These are phyloP conservation scores for Podospora didyma DNA, from an alignment of 495 filamentous ascomycete species.

Conservation along the genomic window DNA sequence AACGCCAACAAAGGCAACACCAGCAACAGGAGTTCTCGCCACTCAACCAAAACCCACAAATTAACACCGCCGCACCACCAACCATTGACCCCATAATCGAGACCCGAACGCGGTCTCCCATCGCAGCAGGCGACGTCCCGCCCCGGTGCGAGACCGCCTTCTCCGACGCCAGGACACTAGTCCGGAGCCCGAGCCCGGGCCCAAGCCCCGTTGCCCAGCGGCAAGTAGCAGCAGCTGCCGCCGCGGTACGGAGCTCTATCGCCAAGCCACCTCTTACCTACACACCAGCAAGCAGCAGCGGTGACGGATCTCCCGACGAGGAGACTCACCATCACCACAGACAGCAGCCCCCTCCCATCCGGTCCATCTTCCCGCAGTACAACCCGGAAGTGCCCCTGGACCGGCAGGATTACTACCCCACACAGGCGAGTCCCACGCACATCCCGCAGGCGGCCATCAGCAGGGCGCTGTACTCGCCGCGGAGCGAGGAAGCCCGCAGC, in stretches of 20 bases:
- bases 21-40: conserved; percentile 6
- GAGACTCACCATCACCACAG: conserved; percentile 23
- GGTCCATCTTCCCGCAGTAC: conserved; percentile 76
- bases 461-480: conserved; percentile 52
- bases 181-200: conserved; percentile 41
- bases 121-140: conserved; percentile 32
- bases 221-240: too few relatives aligned
- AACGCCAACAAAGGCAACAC: conserved; percentile 11
- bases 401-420: conserved; percentile 66
- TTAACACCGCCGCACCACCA: conserved; percentile 14
- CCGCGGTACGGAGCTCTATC: conserved; percentile 34
- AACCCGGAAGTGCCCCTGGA: conserved; percentile 65
- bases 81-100: conserved; percentile 17
- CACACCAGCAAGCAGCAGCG: conserved; percentile 14
- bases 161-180: conserved; percentile 47
- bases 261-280: conserved; percentile 40
- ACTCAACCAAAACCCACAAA: conserved; percentile 4
- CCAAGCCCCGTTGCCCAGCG: conserved; percentile 21
- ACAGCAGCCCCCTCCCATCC: conserved; percentile 31
- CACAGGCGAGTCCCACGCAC: conserved; percentile 48
- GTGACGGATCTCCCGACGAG: not conserved
- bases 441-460: conserved; percentile 55
- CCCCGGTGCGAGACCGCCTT: conserved; percentile 44
- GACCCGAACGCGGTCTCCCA: conserved; percentile 18
- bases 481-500: conserved; percentile 18